Evolutionary conservation across 805 yeast genomes (phyloP), one percentile per base, ranked within the genome.

Genomic region (Zygoascus biomembranicola): DNA sequence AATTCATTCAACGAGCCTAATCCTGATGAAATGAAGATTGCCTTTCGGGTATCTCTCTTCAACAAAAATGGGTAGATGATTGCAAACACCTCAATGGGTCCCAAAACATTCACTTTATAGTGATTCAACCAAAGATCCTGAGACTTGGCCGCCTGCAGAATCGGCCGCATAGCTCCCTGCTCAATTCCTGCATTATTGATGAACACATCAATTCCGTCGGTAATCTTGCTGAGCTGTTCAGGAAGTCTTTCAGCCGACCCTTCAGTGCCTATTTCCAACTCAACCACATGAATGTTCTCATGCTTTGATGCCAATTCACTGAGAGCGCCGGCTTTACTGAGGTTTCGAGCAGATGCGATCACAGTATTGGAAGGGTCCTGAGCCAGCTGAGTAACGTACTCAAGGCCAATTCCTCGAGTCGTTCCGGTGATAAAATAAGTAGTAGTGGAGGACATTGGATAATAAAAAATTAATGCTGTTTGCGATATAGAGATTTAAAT

Each of bases 341-440:
- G 57, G 35, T 47, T 55, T 2, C 65, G 47, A 19, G 55, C 54
- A 1, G 64, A 43, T 0, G 66, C 68, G 11, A 69, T 66, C 6
- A 44, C 19, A 49, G 58, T 62, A 13, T 57, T 46, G 28, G 63
- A 48, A 5, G 59, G 52, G 6, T 54, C 50, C 32, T 66, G 57
- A 46, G 48, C 26, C 19, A 69, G 52, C 41, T 55, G 57, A 48
- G 65, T 62, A 32, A 63, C 72, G 5, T 70, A 43, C 5, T 70
- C 68, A 35, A 63, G 63, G 1, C 74, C 74, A 46, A 71, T 59
- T n/a, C 74, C 74, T 5, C 69, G 53, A 20, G 65, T 62, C 2
- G 65, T 64, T 14, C 74, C 74, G 2, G 73, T 68, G 47, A 71
- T 57, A 6, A 68, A 51, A 48, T 63, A 65, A 5, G 47, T 44